phyloP scores from a whole-genome alignment of 495 filamentous ascomycete genomes.

The Choiromyces venosus region DNA sequence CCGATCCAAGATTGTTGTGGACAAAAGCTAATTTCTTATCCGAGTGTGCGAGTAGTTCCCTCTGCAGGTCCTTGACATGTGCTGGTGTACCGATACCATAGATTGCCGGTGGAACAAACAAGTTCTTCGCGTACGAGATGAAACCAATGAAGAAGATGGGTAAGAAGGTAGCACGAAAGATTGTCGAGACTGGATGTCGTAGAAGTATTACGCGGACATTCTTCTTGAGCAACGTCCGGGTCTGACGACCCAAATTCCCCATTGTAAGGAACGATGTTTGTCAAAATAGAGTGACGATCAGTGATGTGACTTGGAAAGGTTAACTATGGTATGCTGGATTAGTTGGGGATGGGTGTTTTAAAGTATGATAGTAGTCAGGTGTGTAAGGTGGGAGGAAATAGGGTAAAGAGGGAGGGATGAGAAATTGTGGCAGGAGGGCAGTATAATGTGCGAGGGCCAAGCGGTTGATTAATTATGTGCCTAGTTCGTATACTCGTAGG shows the following conservation, averaged over 20 bases:
- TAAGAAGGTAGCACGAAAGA: slow-evolving; percentile 63
- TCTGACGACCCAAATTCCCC: slow-evolving; percentile 57
- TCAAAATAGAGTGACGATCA: background rate
- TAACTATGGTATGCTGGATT: background rate
- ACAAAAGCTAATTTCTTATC: slow-evolving; percentile 71
- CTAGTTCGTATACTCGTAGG: background rate
- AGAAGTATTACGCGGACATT: slow-evolving; percentile 63
- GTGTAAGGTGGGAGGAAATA: background rate
- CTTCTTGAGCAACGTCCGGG: slow-evolving; percentile 66
- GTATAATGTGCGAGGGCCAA: background rate
- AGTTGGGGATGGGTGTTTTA: background rate
- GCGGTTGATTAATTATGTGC: background rate
- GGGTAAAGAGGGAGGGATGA: background rate
- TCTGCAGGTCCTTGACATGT: slow-evolving; percentile 55
- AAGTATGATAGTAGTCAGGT: background rate
- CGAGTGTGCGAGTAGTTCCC: slow-evolving; percentile 52
- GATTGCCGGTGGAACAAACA: slow-evolving; percentile 60
- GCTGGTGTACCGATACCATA: slow-evolving; percentile 60
- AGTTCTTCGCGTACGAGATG: slow-evolving; percentile 61
- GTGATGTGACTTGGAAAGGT: background rate
- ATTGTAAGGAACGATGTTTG: slow-evolving; percentile 39
- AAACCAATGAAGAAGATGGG: slow-evolving; percentile 66
- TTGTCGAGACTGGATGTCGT: slow-evolving; percentile 59
- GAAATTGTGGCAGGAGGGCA: background rate
- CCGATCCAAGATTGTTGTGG: slow-evolving; percentile 66